Evolutionary conservation across 495 filamentous ascomycete genomes (phyloP).

Genomic region (Aspergillus affinis): DNA sequence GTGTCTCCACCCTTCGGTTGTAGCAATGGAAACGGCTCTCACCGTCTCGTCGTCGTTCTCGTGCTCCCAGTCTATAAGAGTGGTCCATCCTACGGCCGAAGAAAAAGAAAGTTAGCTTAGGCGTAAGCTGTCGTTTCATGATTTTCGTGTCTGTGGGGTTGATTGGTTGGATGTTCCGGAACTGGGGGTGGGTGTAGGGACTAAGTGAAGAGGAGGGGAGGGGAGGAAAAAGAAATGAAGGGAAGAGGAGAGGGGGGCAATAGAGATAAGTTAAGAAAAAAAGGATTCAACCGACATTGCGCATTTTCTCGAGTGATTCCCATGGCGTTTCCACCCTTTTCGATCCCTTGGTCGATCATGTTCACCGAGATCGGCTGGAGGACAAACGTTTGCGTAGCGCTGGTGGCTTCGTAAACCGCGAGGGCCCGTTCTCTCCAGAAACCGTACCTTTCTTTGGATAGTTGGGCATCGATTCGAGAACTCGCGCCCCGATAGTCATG

Average conservation of each 20-base stretch:
- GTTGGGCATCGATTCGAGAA: background rate
- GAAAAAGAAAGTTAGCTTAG: background rate
- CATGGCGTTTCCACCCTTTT: background rate
- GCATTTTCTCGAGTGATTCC: background rate
- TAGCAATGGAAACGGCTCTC: background rate
- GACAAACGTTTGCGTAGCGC: constrained; percentile 1
- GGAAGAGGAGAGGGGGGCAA: background rate
- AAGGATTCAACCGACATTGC: background rate
- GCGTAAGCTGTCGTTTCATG: background rate
- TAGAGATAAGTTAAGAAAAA: background rate
- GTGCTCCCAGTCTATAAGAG: background rate
- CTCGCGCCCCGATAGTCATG: background rate
- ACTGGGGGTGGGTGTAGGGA: background rate
- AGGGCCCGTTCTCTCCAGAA: background rate
- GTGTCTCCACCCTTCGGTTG: background rate
- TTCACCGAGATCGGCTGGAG: constrained; percentile 1
- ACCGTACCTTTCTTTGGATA: background rate
- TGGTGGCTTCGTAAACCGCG: background rate
- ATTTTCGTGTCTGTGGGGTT: background rate
- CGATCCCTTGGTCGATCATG: background rate
- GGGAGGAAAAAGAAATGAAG: background rate
- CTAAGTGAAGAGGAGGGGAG: background rate
- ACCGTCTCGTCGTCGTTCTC: background rate
- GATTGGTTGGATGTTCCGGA: background rate
- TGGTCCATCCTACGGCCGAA: background rate